phyloP scores from a whole-genome alignment of 345 rosid genomes.

The Lenwebbia sp. region DNA sequence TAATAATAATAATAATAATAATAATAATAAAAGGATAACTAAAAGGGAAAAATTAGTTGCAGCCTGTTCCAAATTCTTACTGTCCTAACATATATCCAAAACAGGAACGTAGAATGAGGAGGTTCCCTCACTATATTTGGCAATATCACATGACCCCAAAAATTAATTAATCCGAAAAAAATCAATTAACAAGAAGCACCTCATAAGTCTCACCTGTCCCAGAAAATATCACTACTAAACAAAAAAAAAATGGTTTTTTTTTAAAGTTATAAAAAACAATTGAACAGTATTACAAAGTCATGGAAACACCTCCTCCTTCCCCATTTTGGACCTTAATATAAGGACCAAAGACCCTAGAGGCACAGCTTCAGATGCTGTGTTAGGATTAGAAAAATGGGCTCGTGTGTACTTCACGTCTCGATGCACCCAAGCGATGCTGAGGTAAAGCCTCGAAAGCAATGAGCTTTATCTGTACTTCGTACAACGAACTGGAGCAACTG shows the following conservation, averaged over 20 bases:
- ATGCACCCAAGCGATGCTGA: not conserved
- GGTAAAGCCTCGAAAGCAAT: not conserved
- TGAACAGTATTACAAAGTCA: not conserved
- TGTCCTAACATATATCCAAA: not conserved
- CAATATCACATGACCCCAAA: not conserved
- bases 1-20: not conserved
- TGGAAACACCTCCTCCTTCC: not conserved
- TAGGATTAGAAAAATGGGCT: not conserved
- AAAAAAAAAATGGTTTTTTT: not conserved
- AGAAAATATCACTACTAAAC: not conserved
- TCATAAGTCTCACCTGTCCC: not conserved
- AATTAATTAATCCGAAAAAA: not conserved
- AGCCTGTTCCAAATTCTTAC: not conserved
- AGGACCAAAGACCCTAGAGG: not conserved
- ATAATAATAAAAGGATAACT: not conserved
- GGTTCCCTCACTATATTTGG: not conserved
- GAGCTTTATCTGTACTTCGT: not conserved
- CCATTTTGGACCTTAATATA: not conserved
- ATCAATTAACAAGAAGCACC: not conserved
- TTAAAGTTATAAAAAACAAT: not conserved
- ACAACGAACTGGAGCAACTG: not conserved
- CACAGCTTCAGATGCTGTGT: not conserved
- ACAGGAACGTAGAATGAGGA: not conserved
- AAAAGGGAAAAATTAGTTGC: not conserved
- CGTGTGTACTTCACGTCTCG: not conserved